Base-by-base conservation (phyloP, 148 eudicot species). In the Fallopia convolvulus region DNA sequence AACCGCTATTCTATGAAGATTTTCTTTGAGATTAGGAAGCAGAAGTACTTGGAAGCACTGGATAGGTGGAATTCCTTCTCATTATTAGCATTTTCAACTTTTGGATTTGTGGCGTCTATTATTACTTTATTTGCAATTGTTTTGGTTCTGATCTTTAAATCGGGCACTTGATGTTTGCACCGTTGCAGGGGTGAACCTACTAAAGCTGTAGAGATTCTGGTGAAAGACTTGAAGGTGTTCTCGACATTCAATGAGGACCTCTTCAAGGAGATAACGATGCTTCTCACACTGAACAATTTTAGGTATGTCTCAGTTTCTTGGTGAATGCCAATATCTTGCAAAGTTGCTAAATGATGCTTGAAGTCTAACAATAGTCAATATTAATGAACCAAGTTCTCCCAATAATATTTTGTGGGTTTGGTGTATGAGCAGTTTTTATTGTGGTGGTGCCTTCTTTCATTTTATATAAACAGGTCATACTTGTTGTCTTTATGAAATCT, bases 11-110 rank as follows among this genome's bases (percentile, higher is more conserved):
- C 94, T 0, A 83, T 87, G 91, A 88, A 90, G 65, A 84, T 88
- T 58, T 90, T 85, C 82, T 90, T 90, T 21, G 91, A 90, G 85
- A 81, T 90, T 72, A 84, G 91, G 66, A 90, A 90, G 75, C 94
- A 88, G 81, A 90, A 85, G 75, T 90, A 86, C 77, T 86, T 90
- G n/a, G 94, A 90, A 83, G 89, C 94, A 40, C 75, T 90, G 8
- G 94, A 90, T 70, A 82, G 79, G 93, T 90, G 44, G 18, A 68
- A 4, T 17, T 63, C 15, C 40, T 63, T 63, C 70, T 63, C 39
- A 63, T 30, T 63, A 12, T 75, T 18, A 12, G 53, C 72, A 15
- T 14, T 14, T 39, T 26, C 41, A 73, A 12, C 21, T 71, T 8
- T 21, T 44, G 53, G 20, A 33, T 68, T 42, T 42, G 18, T 42